A percentile compares a stretch with the other conserved stretches of the same genome.
phyloP scores from a whole-genome alignment of 1,284 basidiomycete species.

The Irpex lacteus region DNA sequence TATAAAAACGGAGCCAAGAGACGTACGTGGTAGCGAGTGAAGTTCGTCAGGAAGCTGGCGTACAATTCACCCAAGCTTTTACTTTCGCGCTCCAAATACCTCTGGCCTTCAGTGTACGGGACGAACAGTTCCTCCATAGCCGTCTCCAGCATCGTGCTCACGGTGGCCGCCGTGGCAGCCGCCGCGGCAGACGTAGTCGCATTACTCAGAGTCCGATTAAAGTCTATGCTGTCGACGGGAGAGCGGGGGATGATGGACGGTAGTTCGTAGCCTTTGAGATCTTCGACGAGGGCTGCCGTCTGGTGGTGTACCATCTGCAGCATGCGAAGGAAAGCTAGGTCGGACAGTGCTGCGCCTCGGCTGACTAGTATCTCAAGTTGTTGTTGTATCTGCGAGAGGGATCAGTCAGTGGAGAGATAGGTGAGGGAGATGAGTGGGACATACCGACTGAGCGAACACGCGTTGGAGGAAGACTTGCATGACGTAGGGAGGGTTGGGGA shows the following conservation, averaged over 20 bases:
- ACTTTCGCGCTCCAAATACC: slow-evolving; percentile 92
- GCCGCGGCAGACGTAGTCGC: slow-evolving; percentile 37
- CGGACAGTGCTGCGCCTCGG: slow-evolving; percentile 71
- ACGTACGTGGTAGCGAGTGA: slow-evolving; percentile 88
- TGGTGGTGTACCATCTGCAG: slow-evolving; percentile 86
- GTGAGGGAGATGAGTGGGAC: slow-evolving; percentile 25
- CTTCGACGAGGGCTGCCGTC: slow-evolving; percentile 81
- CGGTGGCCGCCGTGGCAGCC: slow-evolving; percentile 47
- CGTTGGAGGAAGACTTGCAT: slow-evolving; percentile 99
- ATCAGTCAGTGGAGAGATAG: neutral
- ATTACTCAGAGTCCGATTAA: slow-evolving; percentile 51
- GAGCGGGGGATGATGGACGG: slow-evolving; percentile 63
- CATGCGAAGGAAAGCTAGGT: slow-evolving; percentile 89
- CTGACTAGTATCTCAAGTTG: slow-evolving; percentile 87
- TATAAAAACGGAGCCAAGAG: slow-evolving; percentile 3
- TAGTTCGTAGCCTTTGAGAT: slow-evolving; percentile 90
- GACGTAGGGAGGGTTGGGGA: slow-evolving; percentile 95
- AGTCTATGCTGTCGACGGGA: slow-evolving; percentile 57
- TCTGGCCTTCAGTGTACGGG: slow-evolving; percentile 87
- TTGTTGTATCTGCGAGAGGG: slow-evolving; percentile 77
- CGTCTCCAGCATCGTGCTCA: slow-evolving; percentile 88
- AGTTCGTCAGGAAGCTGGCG: slow-evolving; percentile 68
- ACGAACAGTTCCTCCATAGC: slow-evolving; percentile 97
- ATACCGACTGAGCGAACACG: slow-evolving; percentile 95
- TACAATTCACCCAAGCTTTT: slow-evolving; percentile 87